A percentile compares a stretch with the other conserved stretches of the same genome.
Conservation (phyloP, 139 green algal genomes). For the Spirogloea muscicola region DNA sequence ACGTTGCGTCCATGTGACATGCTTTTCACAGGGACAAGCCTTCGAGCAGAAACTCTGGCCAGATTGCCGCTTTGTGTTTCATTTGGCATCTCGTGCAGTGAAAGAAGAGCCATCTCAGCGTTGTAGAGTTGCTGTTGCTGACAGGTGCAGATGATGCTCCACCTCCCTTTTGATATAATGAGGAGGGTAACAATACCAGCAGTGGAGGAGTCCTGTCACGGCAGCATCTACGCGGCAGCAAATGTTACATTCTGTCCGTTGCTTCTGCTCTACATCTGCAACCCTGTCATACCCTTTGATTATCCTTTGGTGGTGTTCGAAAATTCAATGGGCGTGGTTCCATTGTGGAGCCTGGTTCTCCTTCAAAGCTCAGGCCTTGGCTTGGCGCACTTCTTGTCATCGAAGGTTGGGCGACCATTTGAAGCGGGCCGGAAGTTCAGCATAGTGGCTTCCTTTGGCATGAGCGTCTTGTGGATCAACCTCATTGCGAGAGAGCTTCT, state of each 20-base stretch:
- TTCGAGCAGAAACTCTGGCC: too few relatives aligned
- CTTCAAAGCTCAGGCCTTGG: conserved; percentile 6
- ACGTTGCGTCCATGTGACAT: too few relatives aligned
- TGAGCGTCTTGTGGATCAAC: conserved; percentile 43
- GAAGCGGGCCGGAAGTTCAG: background rate
- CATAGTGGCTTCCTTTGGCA: conserved; percentile 7
- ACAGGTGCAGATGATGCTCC: too few relatives aligned
- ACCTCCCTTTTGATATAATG: conserved; percentile 24
- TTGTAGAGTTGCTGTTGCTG: too few relatives aligned
- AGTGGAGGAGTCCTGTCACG: conserved; percentile 6
- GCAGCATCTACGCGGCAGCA: conserved; percentile 19
- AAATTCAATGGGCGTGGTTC: too few relatives aligned
- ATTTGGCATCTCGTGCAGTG: too few relatives aligned
- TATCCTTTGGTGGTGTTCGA: too few relatives aligned
- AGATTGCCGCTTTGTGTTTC: too few relatives aligned
- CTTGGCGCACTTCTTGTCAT: background rate
- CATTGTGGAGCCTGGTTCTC: conserved; percentile 8
- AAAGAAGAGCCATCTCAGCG: too few relatives aligned
- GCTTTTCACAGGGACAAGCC: too few relatives aligned
- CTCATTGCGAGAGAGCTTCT: conserved; percentile 43
- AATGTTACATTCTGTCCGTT: conserved; percentile 39
- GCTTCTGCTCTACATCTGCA: conserved; percentile 8
- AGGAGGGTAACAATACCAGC: conserved; percentile 41
- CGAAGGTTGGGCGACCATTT: background rate
- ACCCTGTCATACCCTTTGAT: conserved; percentile 1